Base-by-base conservation (phyloP, 2,329 filamentous ascomycete species). In the Talaromyces marneffei region DNA sequence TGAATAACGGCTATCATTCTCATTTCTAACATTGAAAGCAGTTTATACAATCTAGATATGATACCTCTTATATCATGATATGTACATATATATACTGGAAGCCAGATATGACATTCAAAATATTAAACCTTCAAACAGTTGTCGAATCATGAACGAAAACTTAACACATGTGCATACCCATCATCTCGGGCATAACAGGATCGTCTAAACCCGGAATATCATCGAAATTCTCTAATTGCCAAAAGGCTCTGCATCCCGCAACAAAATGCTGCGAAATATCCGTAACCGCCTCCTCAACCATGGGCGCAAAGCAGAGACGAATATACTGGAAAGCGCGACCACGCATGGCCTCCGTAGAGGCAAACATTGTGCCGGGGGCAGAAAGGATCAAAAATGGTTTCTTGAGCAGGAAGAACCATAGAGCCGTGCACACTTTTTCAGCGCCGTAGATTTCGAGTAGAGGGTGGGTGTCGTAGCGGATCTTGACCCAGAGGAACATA, bases 401-500 rank as follows among this genome's bases (percentile, higher is more conserved):
- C 60, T 79, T 82, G 0, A 87, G 91, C 68, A 91, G 80, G 71
- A 86, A 85, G 9, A 91, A 74, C 85, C 91, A 88, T 23, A 95
- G 78, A 0, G 88, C 89, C 16, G 78, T 79, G 2, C 84, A 79
- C 0, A 96, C 80, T 25, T 80, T 77, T 9, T 82, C 72, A 0
- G 83, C 80, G 55, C 82, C 77, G 20, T 89, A 77, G 44, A 78
- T 71, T 27, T 74, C 73, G 72, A 80, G 87, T 14, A 96, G 80
- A 12, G 91, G 90, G 70, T 96, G 92, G 1, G 80, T 79, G 59
- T 88, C 83, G 67, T 92, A 88, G 71, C 86, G 82, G 63, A 94
- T 76, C 60, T 84, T 82, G 3, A 96, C 69, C 92, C 92, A 97
- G 60, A 95, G 76, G 74, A 96, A 97, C 92, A 97, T 97, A 70